These are phyloP conservation scores for Triadica sebifera DNA, from an alignment of 345 rosid species.

Conservation along the genomic window DNA sequence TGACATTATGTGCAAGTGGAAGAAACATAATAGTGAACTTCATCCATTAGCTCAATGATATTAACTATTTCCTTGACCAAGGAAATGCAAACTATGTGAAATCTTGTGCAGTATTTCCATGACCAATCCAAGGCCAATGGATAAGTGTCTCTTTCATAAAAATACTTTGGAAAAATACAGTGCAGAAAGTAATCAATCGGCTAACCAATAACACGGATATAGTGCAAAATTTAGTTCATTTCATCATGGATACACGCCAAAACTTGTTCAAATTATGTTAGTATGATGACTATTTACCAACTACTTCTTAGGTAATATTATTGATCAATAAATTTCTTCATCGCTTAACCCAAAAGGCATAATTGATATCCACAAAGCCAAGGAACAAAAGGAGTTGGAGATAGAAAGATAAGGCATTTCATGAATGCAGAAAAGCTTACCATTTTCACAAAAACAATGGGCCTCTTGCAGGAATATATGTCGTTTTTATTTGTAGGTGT, in stretches of 20 bases:
- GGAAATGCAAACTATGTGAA: not conserved
- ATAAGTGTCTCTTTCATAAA: not conserved
- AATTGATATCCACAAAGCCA: not conserved
- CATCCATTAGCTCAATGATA: not conserved
- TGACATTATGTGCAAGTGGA: not conserved
- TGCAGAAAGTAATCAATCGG: not conserved
- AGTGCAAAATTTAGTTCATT: not conserved
- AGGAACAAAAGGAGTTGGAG: not conserved
- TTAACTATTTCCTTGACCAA: not conserved
- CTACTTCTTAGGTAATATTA: not conserved
- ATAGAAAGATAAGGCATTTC: not conserved
- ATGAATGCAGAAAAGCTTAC: conserved; percentile 17
- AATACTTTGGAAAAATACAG: not conserved
- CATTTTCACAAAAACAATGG: conserved; percentile 25
- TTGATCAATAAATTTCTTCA: not conserved
- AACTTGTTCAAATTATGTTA: not conserved
- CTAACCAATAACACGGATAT: not conserved
- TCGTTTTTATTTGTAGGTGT: conserved; percentile 8
- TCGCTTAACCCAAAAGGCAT: not conserved
- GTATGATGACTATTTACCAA: not conserved
- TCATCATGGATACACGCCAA: not conserved
- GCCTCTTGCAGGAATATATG: conserved; percentile 11
- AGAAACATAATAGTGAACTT: not conserved
- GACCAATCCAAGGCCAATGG: not conserved
- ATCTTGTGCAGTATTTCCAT: not conserved